These are phyloP conservation scores for Arbutus unedo DNA, from an alignment of 148 eudicot species.

Conservation along the genomic window DNA sequence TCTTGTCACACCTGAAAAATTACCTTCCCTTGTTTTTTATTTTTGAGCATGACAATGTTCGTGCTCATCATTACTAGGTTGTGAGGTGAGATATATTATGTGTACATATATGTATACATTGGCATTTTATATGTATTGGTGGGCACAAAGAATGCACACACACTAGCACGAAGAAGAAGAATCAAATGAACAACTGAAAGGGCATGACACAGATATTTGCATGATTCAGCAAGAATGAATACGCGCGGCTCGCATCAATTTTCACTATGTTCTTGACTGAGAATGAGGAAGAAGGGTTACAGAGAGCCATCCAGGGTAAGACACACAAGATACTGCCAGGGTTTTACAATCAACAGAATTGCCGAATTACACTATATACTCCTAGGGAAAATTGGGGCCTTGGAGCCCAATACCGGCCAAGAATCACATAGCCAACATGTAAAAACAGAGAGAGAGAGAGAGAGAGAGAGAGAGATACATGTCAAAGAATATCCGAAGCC, in stretches of 20 bases:
- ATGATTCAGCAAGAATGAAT: background rate
- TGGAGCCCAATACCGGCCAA: background rate
- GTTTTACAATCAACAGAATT: background rate
- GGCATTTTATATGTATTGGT: background rate
- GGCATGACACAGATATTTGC: background rate
- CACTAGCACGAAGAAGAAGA: background rate
- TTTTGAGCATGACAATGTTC: background rate
- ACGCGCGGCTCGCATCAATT: background rate
- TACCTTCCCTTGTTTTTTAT: background rate
- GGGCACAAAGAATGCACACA: background rate
- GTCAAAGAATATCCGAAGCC: conserved; percentile 93
- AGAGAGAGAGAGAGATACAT: conserved; percentile 28
- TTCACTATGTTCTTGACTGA: background rate
- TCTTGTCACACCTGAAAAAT: conserved; percentile 83
- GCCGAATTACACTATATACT: background rate
- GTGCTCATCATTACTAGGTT: background rate
- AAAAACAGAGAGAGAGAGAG: background rate
- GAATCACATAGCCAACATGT: background rate
- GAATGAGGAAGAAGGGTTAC: background rate
- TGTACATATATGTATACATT: background rate
- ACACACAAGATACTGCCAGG: background rate
- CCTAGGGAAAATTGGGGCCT: background rate
- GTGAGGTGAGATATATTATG: no score
- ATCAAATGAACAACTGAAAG: background rate
- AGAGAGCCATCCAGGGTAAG: background rate